Conservation (phyloP, 257 asterid species). For the Salvia hispanica region DNA sequence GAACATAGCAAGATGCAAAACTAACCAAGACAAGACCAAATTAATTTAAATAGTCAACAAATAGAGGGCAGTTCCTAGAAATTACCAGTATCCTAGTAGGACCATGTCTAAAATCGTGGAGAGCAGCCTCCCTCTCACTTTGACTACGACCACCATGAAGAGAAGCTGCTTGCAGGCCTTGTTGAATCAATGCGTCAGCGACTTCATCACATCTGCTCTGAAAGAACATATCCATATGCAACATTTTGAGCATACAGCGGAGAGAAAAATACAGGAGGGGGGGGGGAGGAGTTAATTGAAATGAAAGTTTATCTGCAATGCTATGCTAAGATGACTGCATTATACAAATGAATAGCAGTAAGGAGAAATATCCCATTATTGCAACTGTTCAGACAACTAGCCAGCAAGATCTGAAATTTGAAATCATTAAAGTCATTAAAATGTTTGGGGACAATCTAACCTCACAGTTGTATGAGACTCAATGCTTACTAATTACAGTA, state of each 20-base stretch:
- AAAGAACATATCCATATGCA: conserved; percentile 38
- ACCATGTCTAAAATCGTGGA: conserved; percentile 74
- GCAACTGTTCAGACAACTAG: conserved; percentile 8
- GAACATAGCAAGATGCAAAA: conserved; percentile 28
- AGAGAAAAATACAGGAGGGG: neutral
- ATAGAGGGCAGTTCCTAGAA: conserved; percentile 29
- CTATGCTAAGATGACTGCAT: neutral
- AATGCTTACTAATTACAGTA: neutral
- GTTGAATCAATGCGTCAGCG: conserved; percentile 78
- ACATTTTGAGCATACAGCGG: conserved; percentile 28
- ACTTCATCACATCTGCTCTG: conserved; percentile 92
- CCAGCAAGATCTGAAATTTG: conserved; percentile 10
- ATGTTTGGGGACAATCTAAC: no score
- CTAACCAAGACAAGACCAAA: conserved; percentile 10
- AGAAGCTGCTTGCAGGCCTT: conserved; percentile 79
- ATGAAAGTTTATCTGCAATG: conserved; percentile 23
- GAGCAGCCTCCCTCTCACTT: conserved; percentile 85
- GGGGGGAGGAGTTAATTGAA: neutral
- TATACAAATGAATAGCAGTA: conserved; percentile 11
- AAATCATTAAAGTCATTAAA: neutral
- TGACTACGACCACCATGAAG: conserved; percentile 96
- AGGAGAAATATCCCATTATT: neutral
- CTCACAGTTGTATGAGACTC: no score
- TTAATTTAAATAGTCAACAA: conserved; percentile 15
- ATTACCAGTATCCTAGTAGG: conserved; percentile 72